Conservation (phyloP, 495 filamentous ascomycete species). For the Aspergillus haitiensis region DNA sequence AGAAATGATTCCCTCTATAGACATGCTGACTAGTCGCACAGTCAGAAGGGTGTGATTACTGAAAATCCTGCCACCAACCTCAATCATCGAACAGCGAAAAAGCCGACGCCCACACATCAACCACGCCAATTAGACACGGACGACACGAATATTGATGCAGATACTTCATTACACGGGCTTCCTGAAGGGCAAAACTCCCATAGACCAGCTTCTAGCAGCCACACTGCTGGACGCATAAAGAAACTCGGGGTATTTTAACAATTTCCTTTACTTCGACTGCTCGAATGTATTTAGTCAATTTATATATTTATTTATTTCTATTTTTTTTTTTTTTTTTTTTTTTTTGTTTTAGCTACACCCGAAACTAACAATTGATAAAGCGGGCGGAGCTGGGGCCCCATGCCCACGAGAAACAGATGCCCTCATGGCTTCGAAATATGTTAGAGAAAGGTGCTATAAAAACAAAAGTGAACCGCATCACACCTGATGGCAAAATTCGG, state of each 20-base stretch:
- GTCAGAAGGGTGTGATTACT: too few relatives aligned
- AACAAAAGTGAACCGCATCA: slow-evolving; percentile 55
- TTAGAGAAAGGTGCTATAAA: slow-evolving; percentile 64
- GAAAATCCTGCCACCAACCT: too few relatives aligned
- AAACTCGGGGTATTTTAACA: slow-evolving; percentile 43
- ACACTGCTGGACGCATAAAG: slow-evolving; percentile 20
- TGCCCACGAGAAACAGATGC: slow-evolving; percentile 88
- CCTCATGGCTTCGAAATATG: slow-evolving; percentile 67
- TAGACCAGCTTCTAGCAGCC: neutral
- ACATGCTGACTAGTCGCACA: too few relatives aligned
- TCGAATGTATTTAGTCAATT: neutral
- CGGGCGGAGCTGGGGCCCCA: slow-evolving; percentile 74
- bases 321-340: too few relatives aligned
- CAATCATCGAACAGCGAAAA: too few relatives aligned
- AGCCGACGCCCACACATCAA: too few relatives aligned
- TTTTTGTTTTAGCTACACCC: neutral
- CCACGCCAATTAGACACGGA: too few relatives aligned
- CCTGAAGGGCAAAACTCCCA: neutral
- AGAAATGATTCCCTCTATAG: neutral
- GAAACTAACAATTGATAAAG: slow-evolving; percentile 32
- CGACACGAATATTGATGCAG: too few relatives aligned
- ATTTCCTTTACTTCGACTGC: neutral
- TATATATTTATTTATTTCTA: too few relatives aligned
- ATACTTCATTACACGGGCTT: slow-evolving; percentile 12
- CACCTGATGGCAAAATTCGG: slow-evolving; percentile 48